Evolutionary conservation across 768 basidiomycete species (phyloP).

Genomic region (Calocybe indica): DNA sequence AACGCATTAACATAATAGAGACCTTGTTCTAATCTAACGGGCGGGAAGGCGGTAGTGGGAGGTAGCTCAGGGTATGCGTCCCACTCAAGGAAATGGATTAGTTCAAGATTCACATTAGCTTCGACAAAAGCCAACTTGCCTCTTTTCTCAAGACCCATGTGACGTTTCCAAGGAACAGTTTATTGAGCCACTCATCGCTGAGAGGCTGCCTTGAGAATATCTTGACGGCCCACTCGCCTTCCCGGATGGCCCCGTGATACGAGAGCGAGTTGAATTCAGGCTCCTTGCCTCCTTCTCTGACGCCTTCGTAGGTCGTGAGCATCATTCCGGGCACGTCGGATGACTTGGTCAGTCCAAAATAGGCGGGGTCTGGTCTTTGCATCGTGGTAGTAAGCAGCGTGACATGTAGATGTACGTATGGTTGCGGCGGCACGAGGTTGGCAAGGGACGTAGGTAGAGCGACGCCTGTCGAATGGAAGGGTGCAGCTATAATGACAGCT

Average conservation of each 20-base stretch:
- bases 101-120: background rate
- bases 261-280: conserved; percentile 87
- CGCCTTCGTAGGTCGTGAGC: conserved; percentile 68
- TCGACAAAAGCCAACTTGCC: conserved; percentile 26
- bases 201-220: conserved; percentile 72
- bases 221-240: conserved; percentile 73
- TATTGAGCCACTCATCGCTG: conserved; percentile 63
- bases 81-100: conserved; percentile 43
- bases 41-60: conserved; percentile 64
- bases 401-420: conserved; percentile 83
- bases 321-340: conserved; percentile 53
- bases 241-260: conserved; percentile 60
- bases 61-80: conserved; percentile 73
- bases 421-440: conserved; percentile 55
- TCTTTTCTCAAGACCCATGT: conserved; percentile 83
- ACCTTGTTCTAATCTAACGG: conserved; percentile 69
- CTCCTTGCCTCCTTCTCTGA: conserved; percentile 42
- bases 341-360: conserved; percentile 54
- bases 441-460: conserved; percentile 41
- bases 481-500: conserved; percentile 82
- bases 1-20: conserved; percentile 91
- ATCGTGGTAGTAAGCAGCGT: conserved; percentile 82
- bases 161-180: conserved; percentile 59
- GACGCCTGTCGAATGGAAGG: conserved; percentile 68
- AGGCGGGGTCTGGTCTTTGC: conserved; percentile 50